Evolutionary conservation across 768 basidiomycete species (phyloP), one percentile per base, ranked within the genome.

Genomic region (Dentipellis fragilis): DNA sequence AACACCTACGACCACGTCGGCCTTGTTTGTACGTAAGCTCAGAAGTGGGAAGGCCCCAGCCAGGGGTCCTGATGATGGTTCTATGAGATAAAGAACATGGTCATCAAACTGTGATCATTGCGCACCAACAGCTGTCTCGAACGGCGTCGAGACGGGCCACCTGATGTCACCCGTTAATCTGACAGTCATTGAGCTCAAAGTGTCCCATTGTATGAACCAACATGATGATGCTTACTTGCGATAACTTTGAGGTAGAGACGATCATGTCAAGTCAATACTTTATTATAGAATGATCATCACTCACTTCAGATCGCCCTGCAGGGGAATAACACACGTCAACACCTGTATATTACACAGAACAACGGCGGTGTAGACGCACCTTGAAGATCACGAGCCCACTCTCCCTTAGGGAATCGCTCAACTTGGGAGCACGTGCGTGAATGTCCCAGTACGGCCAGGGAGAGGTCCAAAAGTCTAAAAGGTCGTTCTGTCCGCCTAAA

Each of bases 11-110:
- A 85, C 87, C 2, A 96, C 93, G 65, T 97, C 93, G 0, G 95
- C 95, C 68, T 99, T 99, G 74, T 87, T 91, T 1, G 95, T 98
- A 16, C 95, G 79, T 57, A 97, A 71, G 64, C 89, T 91, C 22
- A 97, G 71, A 8, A 96, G 66, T 0, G 88, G 86, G 71, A 95
- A 89, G 9, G 83, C 72, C 1, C 89, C 87, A 0, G 81, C 80
- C 10, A 97, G 69, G 2, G 89, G 88, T 4, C 93, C 90, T 85
- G 61, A 52, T 29, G 16, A 16, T 46, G 2, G 22, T 54, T 22
- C 34, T 10, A 53, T 45, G 4, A 10, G 34, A 56, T n/a, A 29
- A 53, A 23, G n/a, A 10, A 38, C 40, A 23, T 51, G 45, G 38
- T 52, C 54, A 3, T 37, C 21, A n/a, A 21, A n/a, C 4, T n/a